Evolutionary conservation across 441 rosid species (phyloP).

Genomic region (Gossypium gossypioides): DNA sequence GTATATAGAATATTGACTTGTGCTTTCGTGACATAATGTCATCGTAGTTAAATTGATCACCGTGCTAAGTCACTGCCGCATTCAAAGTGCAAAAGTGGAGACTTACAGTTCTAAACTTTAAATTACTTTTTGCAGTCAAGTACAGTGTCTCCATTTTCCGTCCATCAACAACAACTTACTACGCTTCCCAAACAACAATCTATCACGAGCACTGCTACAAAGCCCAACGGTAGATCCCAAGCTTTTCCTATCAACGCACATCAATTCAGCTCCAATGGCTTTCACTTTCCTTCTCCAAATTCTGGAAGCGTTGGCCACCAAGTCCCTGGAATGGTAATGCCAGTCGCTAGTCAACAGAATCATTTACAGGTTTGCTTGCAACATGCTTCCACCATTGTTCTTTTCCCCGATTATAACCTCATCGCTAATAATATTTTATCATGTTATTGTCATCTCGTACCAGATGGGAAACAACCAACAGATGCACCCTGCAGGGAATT

Average conservation of each 20-base stretch:
- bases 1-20: neutral
- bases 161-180: slow-evolving; percentile 34
- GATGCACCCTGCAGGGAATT: slow-evolving; percentile 23
- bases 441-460: slow-evolving; percentile 7
- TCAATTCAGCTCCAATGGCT: slow-evolving; percentile 20
- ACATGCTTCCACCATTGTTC: neutral
- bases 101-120: neutral
- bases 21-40: neutral
- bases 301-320: slow-evolving; percentile 27
- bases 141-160: slow-evolving; percentile 30
- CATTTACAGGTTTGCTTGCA: slow-evolving; percentile 31
- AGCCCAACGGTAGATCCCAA: slow-evolving; percentile 21
- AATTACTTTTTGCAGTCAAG: slow-evolving; percentile 25
- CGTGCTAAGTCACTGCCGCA: neutral
- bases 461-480: slow-evolving; percentile 38
- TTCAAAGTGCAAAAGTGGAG: neutral
- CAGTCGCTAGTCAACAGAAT: slow-evolving; percentile 20
- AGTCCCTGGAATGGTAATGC: slow-evolving; percentile 31
- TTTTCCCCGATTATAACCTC: neutral
- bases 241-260: slow-evolving; percentile 10
- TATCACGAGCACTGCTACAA: slow-evolving; percentile 19
- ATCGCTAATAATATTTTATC: slow-evolving; percentile 1
- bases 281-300: slow-evolving; percentile 18
- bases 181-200: slow-evolving; percentile 31
- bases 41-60: too few species aligned